Evolutionary conservation across 1,284 basidiomycete genomes (phyloP).

Genomic region (Puccinia coronata): DNA sequence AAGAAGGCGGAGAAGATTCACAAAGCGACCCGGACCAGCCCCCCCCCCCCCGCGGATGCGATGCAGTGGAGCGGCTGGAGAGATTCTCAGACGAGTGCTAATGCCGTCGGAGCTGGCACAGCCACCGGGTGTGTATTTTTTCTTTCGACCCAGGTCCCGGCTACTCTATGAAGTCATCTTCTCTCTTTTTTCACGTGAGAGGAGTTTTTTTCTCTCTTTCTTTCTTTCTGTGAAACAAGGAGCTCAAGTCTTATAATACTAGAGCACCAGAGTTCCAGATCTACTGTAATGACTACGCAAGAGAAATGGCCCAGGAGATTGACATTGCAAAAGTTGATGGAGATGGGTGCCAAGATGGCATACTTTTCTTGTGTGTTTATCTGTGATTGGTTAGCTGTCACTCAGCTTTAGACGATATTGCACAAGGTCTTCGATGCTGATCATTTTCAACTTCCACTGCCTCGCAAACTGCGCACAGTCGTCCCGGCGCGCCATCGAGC

Average conservation of each 20-base stretch:
- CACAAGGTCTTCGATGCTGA: conserved; percentile 67
- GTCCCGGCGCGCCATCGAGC: conserved; percentile 93
- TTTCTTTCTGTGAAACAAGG: too few species aligned
- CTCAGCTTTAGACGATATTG: conserved; percentile 6
- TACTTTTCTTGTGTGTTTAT: too few species aligned
- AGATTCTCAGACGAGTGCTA: conserved; percentile 88
- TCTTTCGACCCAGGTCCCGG: too few species aligned
- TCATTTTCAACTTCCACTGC: conserved; percentile 85
- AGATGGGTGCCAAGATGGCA: too few species aligned
- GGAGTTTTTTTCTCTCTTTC: too few species aligned
- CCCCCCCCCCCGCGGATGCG: conserved; percentile 77
- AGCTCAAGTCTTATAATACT: too few species aligned
- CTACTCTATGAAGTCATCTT: not conserved
- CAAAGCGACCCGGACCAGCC: conserved; percentile 72
- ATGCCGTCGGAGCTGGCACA: conserved; percentile 75
- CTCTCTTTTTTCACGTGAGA: too few species aligned
- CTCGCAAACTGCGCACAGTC: conserved; percentile 91
- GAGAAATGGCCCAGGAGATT: too few species aligned
- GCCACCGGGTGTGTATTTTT: conserved; percentile 67
- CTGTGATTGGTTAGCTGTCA: not conserved
- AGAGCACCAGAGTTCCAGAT: too few species aligned
- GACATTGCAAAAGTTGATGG: too few species aligned
- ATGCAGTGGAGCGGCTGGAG: conserved; percentile 81
- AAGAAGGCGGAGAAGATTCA: conserved; percentile 69
- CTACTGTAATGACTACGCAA: too few species aligned